Percentiles rank a stretch among this genome's conserved stretches.
phyloP scores from a whole-genome alignment of 2,329 filamentous ascomycete genomes.

The Elsinoe arachidis region DNA sequence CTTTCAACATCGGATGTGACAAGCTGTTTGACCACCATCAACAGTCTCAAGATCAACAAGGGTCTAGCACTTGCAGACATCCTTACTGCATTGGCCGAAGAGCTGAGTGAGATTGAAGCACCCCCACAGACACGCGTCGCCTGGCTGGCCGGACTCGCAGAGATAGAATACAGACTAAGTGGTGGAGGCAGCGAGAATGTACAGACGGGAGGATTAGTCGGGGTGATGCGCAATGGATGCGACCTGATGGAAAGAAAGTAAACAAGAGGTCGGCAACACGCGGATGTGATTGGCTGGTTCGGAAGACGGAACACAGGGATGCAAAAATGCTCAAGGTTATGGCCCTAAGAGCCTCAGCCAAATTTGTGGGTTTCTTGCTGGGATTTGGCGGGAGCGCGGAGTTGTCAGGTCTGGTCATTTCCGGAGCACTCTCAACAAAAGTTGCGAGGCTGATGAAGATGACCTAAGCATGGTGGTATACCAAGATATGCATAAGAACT shows the following conservation, averaged over 20 bases:
- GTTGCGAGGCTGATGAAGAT: background rate
- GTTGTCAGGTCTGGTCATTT: constrained; percentile 6
- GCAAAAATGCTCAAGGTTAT: background rate
- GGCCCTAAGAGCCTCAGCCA: background rate
- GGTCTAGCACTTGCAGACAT: constrained; percentile 91
- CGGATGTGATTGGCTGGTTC: background rate
- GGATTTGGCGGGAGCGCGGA: constrained; percentile 3
- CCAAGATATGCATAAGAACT: background rate
- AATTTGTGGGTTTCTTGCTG: background rate
- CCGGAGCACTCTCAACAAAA: background rate
- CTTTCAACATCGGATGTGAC: constrained; percentile 80
- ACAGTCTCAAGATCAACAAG: constrained; percentile 73
- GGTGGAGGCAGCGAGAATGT: constrained; percentile 79
- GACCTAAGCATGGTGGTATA: background rate
- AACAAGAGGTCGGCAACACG: background rate
- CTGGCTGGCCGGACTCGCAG: constrained; percentile 84
- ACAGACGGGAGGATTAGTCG: constrained; percentile 88
- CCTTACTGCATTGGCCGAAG: constrained; percentile 74
- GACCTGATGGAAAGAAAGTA: constrained; percentile 52
- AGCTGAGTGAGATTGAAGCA: constrained; percentile 74
- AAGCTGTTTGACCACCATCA: constrained; percentile 78
- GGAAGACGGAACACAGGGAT: background rate
- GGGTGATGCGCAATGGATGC: constrained; percentile 76
- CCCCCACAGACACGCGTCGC: constrained; percentile 77
- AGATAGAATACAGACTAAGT: constrained; percentile 85